phyloP scores from a whole-genome alignment of 2,329 filamentous ascomycete species.

The Colletotrichum gloeosporioides region DNA sequence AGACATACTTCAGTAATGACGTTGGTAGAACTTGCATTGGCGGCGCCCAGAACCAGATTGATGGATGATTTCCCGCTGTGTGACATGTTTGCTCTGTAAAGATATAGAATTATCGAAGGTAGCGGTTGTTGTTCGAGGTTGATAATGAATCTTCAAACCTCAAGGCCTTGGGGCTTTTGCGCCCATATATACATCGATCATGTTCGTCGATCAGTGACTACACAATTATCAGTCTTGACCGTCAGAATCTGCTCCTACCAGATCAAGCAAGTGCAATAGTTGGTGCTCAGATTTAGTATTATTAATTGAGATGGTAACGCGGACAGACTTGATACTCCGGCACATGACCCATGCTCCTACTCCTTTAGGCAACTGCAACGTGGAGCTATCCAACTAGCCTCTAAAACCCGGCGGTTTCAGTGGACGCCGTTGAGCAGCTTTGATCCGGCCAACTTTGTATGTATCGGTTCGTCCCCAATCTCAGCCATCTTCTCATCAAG shows the following conservation, averaged over 20 bases:
- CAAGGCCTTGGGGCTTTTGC: not conserved
- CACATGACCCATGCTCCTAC: not conserved
- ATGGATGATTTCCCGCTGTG: not conserved
- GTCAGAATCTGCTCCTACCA: not conserved
- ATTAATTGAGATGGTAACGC: not conserved
- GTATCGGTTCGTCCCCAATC: slow-evolving; percentile 52
- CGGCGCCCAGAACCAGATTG: not conserved
- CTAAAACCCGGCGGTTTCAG: not conserved
- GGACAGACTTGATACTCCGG: not conserved
- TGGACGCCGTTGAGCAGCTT: not conserved
- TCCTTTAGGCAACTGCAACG: not conserved
- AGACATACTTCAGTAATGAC: not conserved
- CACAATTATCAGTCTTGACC: not conserved
- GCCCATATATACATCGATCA: not conserved
- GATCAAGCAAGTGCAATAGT: not conserved
- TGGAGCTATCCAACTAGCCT: not conserved
- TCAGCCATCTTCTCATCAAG: slow-evolving; percentile 56
- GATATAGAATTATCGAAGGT: not conserved
- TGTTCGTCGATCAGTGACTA: not conserved
- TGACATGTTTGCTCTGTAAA: not conserved
- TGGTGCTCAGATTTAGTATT: not conserved
- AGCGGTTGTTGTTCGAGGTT: not conserved
- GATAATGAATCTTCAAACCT: not conserved
- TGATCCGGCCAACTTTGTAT: slow-evolving; percentile 15
- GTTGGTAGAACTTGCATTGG: not conserved